Evolutionary conservation across 306 rosid genomes (phyloP), one percentile per base, ranked within the genome.

Genomic region (Vachellia pachyceras): DNA sequence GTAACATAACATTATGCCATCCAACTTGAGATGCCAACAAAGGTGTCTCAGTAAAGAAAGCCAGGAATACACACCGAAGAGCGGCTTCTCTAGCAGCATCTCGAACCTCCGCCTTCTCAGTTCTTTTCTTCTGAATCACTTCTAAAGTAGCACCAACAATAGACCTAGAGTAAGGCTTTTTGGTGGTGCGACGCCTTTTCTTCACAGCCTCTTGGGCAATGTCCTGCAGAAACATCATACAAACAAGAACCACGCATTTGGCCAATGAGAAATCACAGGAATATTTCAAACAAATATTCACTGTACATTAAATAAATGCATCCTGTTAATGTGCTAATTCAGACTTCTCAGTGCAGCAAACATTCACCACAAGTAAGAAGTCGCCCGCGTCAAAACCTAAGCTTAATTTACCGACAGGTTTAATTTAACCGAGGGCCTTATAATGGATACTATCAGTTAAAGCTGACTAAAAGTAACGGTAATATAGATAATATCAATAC

Each of bases 71-170:
- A 33, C 11, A 90, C 91, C 96, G 96, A 9, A 91, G 93, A 33
- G 96, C 96, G 64, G 96, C 92, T 86, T 91, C 96, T 42, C 96
- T 87, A 6, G 96, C 96, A 29, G 96, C 96, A 86, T 91, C 96
- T 58, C 96, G 90, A 15, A 91, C 93, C 72, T 91, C 96, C 0
- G 92, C 90, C 70, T 91, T 91, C 85, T 91, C 96, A 3, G 90
- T 75, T 70, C 95, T 86, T 54, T 79, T 91, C 84, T 91, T 91
- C 80, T 89, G 95, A 67, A 91, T 91, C 57, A 89, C 89, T 85
- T 91, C 95, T 79, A 89, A 74, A 41, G 95, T 90, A 52, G 90
- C 93, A 77, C 93, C 93, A 0, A 90, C 93, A 20, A 90, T 90
- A 23, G 93, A 87, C 86, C 95, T 86, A 10, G 95, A 91, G 82